Evolutionary conservation across 2,329 filamentous ascomycete species (phyloP).

Genomic region (Paecilomyces niveus): DNA sequence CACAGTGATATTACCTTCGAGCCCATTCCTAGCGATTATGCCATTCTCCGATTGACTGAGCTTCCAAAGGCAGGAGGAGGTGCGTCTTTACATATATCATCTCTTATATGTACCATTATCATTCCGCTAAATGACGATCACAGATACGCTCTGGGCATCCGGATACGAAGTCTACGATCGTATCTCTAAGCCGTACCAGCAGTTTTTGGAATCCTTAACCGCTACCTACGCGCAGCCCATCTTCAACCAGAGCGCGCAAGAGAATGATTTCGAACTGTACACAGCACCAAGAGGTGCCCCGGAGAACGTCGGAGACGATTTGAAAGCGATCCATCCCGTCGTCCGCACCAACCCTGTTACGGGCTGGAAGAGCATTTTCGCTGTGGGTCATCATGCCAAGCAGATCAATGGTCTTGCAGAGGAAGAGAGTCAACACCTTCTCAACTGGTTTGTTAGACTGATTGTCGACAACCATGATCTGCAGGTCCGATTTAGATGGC

Average conservation of each 20-base stretch:
- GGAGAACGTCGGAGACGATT: conserved; percentile 48
- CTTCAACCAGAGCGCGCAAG: conserved; percentile 24
- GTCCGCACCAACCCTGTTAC: conserved; percentile 48
- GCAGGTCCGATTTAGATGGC: conserved; percentile 33
- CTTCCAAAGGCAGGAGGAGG: conserved; percentile 38
- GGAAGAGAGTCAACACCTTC: conserved; percentile 25
- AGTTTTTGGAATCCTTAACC: conserved; percentile 35
- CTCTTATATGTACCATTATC: neutral
- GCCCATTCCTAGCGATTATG: conserved; percentile 41
- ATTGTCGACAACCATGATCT: conserved; percentile 37
- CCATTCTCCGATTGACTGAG: conserved; percentile 38
- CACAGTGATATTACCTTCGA: conserved; percentile 47
- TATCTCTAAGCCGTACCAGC: conserved; percentile 29
- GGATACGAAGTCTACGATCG: conserved; percentile 38
- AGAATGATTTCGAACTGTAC: conserved; percentile 23
- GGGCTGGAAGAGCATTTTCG: conserved; percentile 34
- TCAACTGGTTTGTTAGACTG: conserved; percentile 28
- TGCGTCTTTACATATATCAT: conserved; percentile 3
- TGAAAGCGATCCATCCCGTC: conserved; percentile 40
- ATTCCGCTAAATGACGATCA: neutral
- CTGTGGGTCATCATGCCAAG: conserved; percentile 22
- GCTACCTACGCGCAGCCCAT: conserved; percentile 24
- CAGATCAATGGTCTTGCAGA: conserved; percentile 25
- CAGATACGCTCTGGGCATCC: conserved; percentile 39
- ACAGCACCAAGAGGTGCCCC: conserved; percentile 41